Evolutionary conservation across 2,329 filamentous ascomycete genomes (phyloP), one percentile per base, ranked within the genome.

Genomic region (Colletotrichum tofieldiae): DNA sequence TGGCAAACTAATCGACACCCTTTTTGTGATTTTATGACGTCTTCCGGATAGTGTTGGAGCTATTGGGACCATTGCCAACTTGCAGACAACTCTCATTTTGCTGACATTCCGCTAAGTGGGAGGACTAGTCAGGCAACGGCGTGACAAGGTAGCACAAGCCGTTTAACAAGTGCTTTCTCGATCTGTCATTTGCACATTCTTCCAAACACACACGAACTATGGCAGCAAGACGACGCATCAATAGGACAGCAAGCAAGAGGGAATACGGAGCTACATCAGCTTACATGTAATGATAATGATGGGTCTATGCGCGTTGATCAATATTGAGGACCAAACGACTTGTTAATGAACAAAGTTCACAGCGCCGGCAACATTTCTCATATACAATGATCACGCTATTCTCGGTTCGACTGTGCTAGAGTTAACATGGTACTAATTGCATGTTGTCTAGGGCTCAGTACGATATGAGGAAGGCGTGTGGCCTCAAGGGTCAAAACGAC

Each of bases 361-460:
- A 5, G n/a, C 2, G 12, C 4, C 7, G n/a, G 3, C 6, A 26
- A 16, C n/a, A n/a, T 8, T 7, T 14, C 9, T 3, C 20, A 0
- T 9, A 26, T 3, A 16, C 4, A 3, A 43, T 12, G 18, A 18
- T 18, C 14, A 9, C 41, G 18, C 41, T 32, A 26, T 18, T 52
- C 26, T 52, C 16, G 1, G 16, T 32, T 52, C 9, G 26, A 20
- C 14, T 32, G 26, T 32, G 16, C 49, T 52, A 5, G 16, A 32
- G 12, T 32, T 5, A 20, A 5, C 18, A 8, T 9, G 26, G 9
- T 20, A 9, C 12, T 5, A 11, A 1, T 2, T 18, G 7, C 14
- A 29, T 29, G 23, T 18, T 6, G 49, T 18, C 23, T 12, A 1
- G 23, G 2, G 23, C 26, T n/a, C 26, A 29, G 14, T 18, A 1